Evolutionary conservation across 352 stramenopile species (phyloP), one percentile per base, ranked within the genome.

Genomic region (Achlya hypogyna): DNA sequence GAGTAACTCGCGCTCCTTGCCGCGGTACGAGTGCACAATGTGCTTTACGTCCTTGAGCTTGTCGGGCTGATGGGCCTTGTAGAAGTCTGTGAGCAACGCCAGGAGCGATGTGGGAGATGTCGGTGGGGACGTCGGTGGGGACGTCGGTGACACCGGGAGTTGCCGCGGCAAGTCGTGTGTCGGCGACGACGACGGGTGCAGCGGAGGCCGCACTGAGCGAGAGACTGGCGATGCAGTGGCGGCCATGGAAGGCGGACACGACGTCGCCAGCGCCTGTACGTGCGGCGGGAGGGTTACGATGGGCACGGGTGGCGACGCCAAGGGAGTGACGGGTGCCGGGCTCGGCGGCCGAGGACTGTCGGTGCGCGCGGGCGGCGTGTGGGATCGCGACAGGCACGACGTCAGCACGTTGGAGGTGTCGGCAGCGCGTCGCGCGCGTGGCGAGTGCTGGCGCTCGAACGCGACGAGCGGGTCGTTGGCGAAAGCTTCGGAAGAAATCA

Each of bases 1-100:
- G 34, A 90, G 69, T 29, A 93, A 71, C 35, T 88, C 79, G 9
- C 78, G 78, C 52, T 93, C 84, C 49, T 84, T 87, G 16, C 84
- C 84, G 0, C 72, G 65, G 29, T 82, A 93, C 54, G 87, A 51
- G 9, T 76, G 77, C 12, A 79, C 81, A 20, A 93, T 74, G 9
- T 75, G 65, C 12, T 69, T 29, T 0, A 85, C 80, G n/a, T 86
- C 88, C 65, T 81, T 80, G 14, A 90, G 51, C 45, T 87, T 83
- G 56, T 91, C 81, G 1, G 82, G 84, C 58, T 93, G 82, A 49
- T 93, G 84, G 29, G 84, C 86, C 35, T 75, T 76, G 72, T 90
- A 93, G 43, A 93, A 69, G 20, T 89, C 79, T 23, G 70, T 80
- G 29, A 93, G 68, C 23, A 91, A 60, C 9, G 25, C 67, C 40